Conservation (phyloP, 345 rosid species). For the Clausena lansium region DNA sequence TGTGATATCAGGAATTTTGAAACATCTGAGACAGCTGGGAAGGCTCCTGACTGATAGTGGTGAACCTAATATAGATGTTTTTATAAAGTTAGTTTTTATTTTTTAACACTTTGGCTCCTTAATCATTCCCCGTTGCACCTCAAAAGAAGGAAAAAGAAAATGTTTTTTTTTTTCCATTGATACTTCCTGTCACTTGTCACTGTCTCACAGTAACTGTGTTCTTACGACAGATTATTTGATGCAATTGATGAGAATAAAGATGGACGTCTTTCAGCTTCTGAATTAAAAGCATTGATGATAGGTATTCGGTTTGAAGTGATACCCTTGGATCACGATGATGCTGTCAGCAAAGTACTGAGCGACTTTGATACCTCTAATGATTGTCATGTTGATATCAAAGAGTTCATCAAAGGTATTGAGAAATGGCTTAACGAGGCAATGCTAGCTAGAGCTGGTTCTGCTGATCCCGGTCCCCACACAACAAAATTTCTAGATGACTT, state of each 20-base stretch:
- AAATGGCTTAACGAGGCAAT: conserved; percentile 57
- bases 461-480: conserved; percentile 42
- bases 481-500: conserved; percentile 44
- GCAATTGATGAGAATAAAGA: conserved; percentile 63
- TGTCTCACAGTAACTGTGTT: not conserved
- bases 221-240: conserved; percentile 55
- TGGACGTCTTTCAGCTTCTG: conserved; percentile 40
- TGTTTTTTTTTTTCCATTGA: too few species aligned
- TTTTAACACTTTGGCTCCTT: not conserved
- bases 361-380: conserved; percentile 70
- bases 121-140: not conserved
- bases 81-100: conserved; percentile 43
- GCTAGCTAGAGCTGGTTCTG: conserved; percentile 38
- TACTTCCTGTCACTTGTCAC: not conserved
- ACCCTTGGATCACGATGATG: conserved; percentile 63
- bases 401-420: conserved; percentile 53
- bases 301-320: conserved; percentile 83
- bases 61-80: conserved; percentile 44
- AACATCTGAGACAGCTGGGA: conserved; percentile 69
- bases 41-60: conserved; percentile 62
- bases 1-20: conserved; percentile 68
- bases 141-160: not conserved
- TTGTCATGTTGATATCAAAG: conserved; percentile 27
- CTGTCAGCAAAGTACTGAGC: conserved; percentile 50
- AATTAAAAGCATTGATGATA: conserved; percentile 63